Evolutionary conservation across 208 protist genomes (phyloP), one percentile per base, ranked within the genome.

Genomic region (Leishmania arabica): DNA sequence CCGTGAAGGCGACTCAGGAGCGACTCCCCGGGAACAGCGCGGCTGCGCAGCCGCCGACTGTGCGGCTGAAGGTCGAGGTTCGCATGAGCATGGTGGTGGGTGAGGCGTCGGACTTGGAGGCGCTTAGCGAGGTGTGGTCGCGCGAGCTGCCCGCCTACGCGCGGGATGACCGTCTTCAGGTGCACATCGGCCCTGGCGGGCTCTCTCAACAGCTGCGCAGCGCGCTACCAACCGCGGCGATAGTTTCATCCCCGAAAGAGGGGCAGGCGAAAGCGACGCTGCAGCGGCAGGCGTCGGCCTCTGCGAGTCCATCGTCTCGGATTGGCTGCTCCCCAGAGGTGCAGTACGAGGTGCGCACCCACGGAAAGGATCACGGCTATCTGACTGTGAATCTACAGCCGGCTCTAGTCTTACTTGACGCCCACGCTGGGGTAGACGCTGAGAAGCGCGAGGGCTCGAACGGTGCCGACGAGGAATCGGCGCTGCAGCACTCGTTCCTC

Each of bases 71-170:
- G 53, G 82, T 95, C 66, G 42, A 86, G 21, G 75, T 91, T 17
- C 88, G 88, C 27, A 93, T 96, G 89, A 91, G 88, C 40, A 90
- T 92, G 79, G 90, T 95, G 60, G 73, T 82, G 27, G 54, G 76
- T 7, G 51, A 78, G 49, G 75, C 49, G 11, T 37, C 11, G 8
- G 83, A 90, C n/a, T 80, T 92, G 81, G 47, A 51, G 47, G 65
- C 74, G 34, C 78, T 93, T 66, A 76, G 81, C 8, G 58, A 56
- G 5, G 69, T 86, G 54, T 90, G 83, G 87, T 21, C 70, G 7
- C 71, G 76, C 19, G 83, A 84, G 40, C 40, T 86, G 45, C 79
- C 84, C 0, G 74, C 62, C 15, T 81, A 84, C 58, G 77, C 84
- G 42, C 21, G 8, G 7, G 77, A 79, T 17, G 77, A 73, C 6